These are phyloP conservation scores for Fraxinus sp. DNA, from an alignment of 305 asterid species.

Conservation along the genomic window DNA sequence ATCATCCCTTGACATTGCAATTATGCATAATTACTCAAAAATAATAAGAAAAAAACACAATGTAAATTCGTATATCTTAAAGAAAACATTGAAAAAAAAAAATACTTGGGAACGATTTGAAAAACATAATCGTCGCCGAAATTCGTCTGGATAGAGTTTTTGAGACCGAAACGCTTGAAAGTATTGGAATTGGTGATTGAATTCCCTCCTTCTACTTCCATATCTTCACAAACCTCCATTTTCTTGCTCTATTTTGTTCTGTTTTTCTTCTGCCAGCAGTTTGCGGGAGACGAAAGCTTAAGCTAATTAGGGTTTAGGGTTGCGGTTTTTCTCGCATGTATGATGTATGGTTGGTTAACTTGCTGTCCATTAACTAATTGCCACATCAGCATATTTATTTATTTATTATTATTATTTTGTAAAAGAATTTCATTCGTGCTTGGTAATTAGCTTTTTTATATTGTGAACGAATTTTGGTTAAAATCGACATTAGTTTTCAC, in stretches of 20 bases:
- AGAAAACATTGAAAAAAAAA: background rate
- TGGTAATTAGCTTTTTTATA: too few relatives aligned
- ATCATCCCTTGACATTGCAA: slow-evolving; percentile 53
- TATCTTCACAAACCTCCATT: slow-evolving; percentile 47
- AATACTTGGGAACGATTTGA: slow-evolving; percentile 72
- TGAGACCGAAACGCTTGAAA: slow-evolving; percentile 64
- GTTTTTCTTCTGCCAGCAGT: background rate
- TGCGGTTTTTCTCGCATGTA: background rate
- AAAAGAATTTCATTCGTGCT: too few relatives aligned
- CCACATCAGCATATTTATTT: background rate
- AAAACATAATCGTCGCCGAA: slow-evolving; percentile 90
- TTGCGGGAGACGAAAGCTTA: background rate
- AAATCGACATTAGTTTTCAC: too few relatives aligned
- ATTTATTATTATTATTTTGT: background rate
- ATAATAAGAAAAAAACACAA: background rate
- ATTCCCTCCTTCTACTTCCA: slow-evolving; percentile 58
- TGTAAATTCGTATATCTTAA: background rate
- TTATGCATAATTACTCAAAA: background rate
- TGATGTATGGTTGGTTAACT: background rate
- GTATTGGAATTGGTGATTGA: slow-evolving; percentile 17
- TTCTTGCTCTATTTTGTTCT: background rate
- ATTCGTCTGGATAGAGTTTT: slow-evolving; percentile 74
- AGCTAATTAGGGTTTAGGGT: background rate
- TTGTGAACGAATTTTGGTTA: background rate
- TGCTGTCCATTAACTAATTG: background rate